phyloP scores from a whole-genome alignment of 768 basidiomycete genomes.

The Boletus reticuloceps region DNA sequence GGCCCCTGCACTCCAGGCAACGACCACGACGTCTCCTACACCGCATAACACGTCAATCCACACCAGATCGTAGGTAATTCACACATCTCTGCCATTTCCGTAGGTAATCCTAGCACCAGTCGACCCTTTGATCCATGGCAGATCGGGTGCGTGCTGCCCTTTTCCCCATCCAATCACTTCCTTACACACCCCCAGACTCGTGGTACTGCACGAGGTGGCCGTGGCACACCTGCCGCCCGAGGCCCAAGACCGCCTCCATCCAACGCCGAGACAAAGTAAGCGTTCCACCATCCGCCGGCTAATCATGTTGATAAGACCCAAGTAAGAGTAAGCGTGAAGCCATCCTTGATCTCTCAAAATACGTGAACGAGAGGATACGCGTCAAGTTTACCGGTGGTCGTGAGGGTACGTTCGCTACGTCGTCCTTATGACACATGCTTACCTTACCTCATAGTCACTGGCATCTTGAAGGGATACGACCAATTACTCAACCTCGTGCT shows the following conservation, averaged over 20 bases:
- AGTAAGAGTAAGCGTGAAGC: constrained; percentile 72
- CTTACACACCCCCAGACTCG: constrained; percentile 51
- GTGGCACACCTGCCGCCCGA: constrained; percentile 36
- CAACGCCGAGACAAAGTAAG: constrained; percentile 29
- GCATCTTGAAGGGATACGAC: constrained; percentile 93
- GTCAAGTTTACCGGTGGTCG: constrained; percentile 99
- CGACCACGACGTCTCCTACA: background rate
- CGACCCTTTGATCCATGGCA: constrained; percentile 20
- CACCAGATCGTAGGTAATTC: constrained; percentile 16
- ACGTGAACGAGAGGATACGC: constrained; percentile 86
- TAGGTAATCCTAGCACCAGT: constrained; percentile 13
- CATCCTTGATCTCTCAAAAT: constrained; percentile 93
- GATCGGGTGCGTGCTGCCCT: constrained; percentile 27
- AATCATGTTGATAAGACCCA: constrained; percentile 31
- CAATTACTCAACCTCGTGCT: constrained; percentile 95
- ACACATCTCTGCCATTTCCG: background rate
- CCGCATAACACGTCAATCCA: constrained; percentile 18
- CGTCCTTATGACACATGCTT: background rate
- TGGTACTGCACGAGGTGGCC: constrained; percentile 48
- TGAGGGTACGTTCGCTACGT: constrained; percentile 58
- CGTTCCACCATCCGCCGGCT: background rate
- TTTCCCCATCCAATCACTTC: background rate
- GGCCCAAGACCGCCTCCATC: constrained; percentile 16
- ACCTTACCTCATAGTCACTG: constrained; percentile 59
- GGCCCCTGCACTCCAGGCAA: too few species aligned